Evolutionary conservation across 1,139 yeast genomes (phyloP).

Genomic region (Yamadazyma mexicana): DNA sequence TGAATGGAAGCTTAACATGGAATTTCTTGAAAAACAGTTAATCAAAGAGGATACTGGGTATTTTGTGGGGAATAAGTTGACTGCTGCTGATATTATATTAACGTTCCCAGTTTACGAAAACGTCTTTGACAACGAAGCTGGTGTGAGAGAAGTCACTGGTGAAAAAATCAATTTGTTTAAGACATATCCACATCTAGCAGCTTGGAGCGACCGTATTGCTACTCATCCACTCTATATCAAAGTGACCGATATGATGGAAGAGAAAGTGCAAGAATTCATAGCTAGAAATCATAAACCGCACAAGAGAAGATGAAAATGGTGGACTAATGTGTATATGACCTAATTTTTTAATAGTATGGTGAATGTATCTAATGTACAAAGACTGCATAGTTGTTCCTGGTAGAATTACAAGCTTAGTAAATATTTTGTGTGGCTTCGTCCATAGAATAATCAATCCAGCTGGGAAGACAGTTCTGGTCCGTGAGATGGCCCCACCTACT

Average conservation of each 20-base stretch:
- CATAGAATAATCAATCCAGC: slow-evolving; percentile 68
- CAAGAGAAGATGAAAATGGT: background rate
- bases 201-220: slow-evolving; percentile 39
- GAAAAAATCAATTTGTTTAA: slow-evolving; percentile 33
- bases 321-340: background rate
- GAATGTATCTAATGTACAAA: slow-evolving; percentile 17
- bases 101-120: slow-evolving; percentile 47
- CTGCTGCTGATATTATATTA: slow-evolving; percentile 61
- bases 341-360: background rate
- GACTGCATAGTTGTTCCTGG: too few species aligned
- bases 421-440: slow-evolving; percentile 22
- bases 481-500: slow-evolving; percentile 38
- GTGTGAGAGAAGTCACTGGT: slow-evolving; percentile 34
- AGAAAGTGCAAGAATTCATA: slow-evolving; percentile 20
- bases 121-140: slow-evolving; percentile 41
- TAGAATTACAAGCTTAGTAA: too few species aligned
- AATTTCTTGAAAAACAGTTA: slow-evolving; percentile 41
- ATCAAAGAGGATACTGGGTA: slow-evolving; percentile 42
- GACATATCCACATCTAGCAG: slow-evolving; percentile 28
- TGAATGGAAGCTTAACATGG: slow-evolving; percentile 42
- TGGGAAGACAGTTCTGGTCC: slow-evolving; percentile 71
- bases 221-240: slow-evolving; percentile 32
- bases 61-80: slow-evolving; percentile 55
- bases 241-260: slow-evolving; percentile 32
- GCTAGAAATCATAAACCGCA: slow-evolving; percentile 1